A percentile compares a stretch with the other conserved stretches of the same genome.
These are phyloP conservation scores for Nakazawaea siamensis DNA, from an alignment of 805 yeast genomes.

Conservation along the genomic window DNA sequence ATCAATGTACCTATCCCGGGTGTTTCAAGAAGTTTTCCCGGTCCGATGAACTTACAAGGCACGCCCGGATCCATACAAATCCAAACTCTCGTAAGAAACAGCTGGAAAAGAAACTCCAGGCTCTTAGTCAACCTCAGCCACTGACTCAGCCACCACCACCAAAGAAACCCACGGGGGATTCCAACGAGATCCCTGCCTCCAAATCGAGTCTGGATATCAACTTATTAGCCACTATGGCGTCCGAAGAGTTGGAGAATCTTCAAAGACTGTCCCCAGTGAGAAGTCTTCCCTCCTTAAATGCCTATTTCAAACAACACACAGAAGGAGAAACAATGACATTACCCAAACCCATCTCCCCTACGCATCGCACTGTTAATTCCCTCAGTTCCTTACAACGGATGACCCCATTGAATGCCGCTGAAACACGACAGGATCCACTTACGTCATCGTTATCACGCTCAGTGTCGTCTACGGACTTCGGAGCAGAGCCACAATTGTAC, in stretches of 20 bases:
- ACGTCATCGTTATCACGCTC: constrained; percentile 15
- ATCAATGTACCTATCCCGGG: constrained; percentile 76
- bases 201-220: constrained; percentile 33
- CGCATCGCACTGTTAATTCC: constrained; percentile 20
- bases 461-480: constrained; percentile 37
- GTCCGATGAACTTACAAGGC: constrained; percentile 81
- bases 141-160: not conserved
- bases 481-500: constrained; percentile 22
- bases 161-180: not conserved
- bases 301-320: no score
- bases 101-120: constrained; percentile 11
- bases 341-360: not conserved
- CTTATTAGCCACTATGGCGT: constrained; percentile 45
- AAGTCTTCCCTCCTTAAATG: constrained; percentile 4
- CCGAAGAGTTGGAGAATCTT: constrained; percentile 41
- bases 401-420: constrained; percentile 27
- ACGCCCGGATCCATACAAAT: constrained; percentile 69
- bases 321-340: no score
- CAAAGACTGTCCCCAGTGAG: constrained; percentile 17
- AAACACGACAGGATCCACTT: not conserved
- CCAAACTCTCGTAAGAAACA: constrained; percentile 34
- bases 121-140: constrained; percentile 8
- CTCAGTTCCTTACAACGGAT: constrained; percentile 36
- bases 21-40: constrained; percentile 76
- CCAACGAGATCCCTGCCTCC: not conserved